A percentile compares a stretch with the other conserved stretches of the same genome.
Conservation (phyloP, 805 yeast species). For the Starmerella floris region DNA sequence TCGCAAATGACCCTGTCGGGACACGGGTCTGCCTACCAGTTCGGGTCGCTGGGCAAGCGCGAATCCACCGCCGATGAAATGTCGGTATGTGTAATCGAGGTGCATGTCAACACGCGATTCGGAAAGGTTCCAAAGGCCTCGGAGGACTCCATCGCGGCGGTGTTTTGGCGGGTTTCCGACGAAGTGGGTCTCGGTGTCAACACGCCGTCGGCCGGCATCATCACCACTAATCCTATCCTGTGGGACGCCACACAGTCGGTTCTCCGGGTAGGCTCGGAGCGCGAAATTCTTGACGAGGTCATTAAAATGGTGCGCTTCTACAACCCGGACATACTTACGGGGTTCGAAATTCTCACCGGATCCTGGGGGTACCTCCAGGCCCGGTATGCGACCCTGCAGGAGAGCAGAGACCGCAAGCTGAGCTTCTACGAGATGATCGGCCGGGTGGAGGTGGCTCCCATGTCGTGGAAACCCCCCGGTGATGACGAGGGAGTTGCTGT, state of each 20-base stretch:
- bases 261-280: slow-evolving; percentile 32
- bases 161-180: slow-evolving; percentile 41
- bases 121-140: slow-evolving; percentile 51
- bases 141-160: slow-evolving; percentile 42
- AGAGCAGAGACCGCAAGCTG: background rate
- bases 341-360: slow-evolving; percentile 63
- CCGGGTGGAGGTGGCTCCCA: slow-evolving; percentile 5
- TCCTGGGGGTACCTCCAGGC: slow-evolving; percentile 90
- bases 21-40: slow-evolving; percentile 1
- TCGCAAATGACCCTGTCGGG: background rate
- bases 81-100: slow-evolving; percentile 50
- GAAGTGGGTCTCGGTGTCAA: too few species aligned
- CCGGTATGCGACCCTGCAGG: slow-evolving; percentile 28
- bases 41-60: slow-evolving; percentile 10
- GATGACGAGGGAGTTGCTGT: slow-evolving; percentile 23
- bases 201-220: slow-evolving; percentile 4
- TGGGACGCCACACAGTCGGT: background rate
- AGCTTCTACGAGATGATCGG: slow-evolving; percentile 14
- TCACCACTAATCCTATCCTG: slow-evolving; percentile 6
- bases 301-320: slow-evolving; percentile 41
- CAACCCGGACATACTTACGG: slow-evolving; percentile 83
- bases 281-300: slow-evolving; percentile 43
- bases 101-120: slow-evolving; percentile 45
- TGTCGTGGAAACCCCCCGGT: background rate
- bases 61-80: slow-evolving; percentile 27